phyloP scores from a whole-genome alignment of 805 yeast genomes.

The Maudiozyma serrabonitensis region DNA sequence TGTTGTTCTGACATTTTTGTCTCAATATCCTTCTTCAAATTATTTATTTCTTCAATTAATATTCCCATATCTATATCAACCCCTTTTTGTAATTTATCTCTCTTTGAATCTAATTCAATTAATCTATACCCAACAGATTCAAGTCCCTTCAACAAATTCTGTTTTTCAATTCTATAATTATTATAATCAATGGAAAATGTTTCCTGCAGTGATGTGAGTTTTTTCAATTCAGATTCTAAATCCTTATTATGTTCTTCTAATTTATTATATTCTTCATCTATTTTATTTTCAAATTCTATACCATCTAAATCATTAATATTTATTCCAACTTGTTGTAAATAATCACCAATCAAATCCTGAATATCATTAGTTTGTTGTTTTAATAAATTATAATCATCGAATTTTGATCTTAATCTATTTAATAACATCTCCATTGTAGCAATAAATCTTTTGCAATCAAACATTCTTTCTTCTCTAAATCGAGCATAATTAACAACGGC shows the following conservation, averaged over 20 bases:
- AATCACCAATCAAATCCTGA: slow-evolving; percentile 23
- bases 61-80: slow-evolving; percentile 51
- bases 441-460: slow-evolving; percentile 57
- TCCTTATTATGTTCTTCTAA: slow-evolving; percentile 42
- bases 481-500: slow-evolving; percentile 81
- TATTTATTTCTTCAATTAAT: slow-evolving; percentile 42
- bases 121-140: slow-evolving; percentile 52
- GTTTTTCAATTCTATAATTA: slow-evolving; percentile 54
- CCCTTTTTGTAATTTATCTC: slow-evolving; percentile 51
- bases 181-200: slow-evolving; percentile 49
- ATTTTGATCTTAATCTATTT: slow-evolving; percentile 36
- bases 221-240: slow-evolving; percentile 52
- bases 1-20: slow-evolving; percentile 32
- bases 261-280: slow-evolving; percentile 30
- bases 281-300: not conserved
- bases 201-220: slow-evolving; percentile 55
- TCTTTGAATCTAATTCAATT: slow-evolving; percentile 46
- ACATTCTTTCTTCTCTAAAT: slow-evolving; percentile 67
- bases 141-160: slow-evolving; percentile 44
- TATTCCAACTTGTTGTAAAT: not conserved
- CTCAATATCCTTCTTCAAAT: slow-evolving; percentile 36
- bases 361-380: slow-evolving; percentile 30
- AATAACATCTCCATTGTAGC: slow-evolving; percentile 42
- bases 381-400: slow-evolving; percentile 33
- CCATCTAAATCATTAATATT: not conserved